Conservation (phyloP, 495 filamentous ascomycete genomes). For the Aspergillus saccharolyticus region DNA sequence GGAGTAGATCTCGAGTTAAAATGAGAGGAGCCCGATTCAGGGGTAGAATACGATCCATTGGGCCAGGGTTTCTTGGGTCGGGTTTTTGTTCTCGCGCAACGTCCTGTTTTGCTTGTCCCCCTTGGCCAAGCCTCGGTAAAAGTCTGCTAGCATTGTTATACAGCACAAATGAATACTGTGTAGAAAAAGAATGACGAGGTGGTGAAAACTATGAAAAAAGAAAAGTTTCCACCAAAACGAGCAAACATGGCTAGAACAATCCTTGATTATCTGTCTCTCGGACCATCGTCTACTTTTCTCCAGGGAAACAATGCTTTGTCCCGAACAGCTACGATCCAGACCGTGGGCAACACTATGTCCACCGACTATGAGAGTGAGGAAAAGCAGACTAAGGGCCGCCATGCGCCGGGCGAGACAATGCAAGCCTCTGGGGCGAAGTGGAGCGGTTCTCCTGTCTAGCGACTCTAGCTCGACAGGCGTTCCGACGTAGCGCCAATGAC, state of each 20-base stretch:
- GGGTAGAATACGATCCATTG: slow-evolving; percentile 1
- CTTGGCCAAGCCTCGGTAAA: background rate
- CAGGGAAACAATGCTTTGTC: background rate
- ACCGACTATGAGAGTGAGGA: background rate
- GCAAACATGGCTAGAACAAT: background rate
- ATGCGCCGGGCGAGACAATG: slow-evolving; percentile 2
- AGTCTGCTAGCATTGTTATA: too few relatives aligned
- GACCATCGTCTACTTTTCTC: background rate
- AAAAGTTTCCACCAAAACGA: too few relatives aligned
- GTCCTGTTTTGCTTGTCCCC: background rate
- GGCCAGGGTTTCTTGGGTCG: background rate
- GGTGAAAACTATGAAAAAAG: too few relatives aligned
- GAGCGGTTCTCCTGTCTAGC: slow-evolving; percentile 3
- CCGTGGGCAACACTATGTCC: slow-evolving; percentile 1
- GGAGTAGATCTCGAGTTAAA: slow-evolving; percentile 16
- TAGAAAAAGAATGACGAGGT: too few relatives aligned
- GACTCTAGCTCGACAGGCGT: background rate
- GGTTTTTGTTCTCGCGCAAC: background rate
- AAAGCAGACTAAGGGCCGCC: background rate
- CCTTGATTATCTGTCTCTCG: background rate
- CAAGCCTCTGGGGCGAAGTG: slow-evolving; percentile 10
- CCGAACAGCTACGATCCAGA: background rate
- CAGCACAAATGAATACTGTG: too few relatives aligned
- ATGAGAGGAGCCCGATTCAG: slow-evolving; percentile 8
- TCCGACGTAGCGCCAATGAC: slow-evolving; percentile 6